Evolutionary conservation across 1,284 basidiomycete genomes (phyloP).

Genomic region (Ceratobasidium sp.): DNA sequence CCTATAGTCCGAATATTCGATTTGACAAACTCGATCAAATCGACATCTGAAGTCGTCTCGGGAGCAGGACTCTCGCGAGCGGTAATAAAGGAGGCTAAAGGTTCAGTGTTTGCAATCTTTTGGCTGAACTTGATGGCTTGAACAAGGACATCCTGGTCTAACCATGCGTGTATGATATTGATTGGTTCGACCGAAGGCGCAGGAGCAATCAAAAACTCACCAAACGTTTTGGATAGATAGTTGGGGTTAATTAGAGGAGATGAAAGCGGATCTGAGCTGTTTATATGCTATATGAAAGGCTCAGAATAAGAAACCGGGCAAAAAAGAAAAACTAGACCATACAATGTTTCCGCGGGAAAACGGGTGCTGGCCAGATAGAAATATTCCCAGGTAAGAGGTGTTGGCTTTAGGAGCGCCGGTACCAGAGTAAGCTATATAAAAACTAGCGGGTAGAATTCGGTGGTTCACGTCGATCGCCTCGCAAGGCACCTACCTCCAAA

Average conservation of each 20-base stretch:
- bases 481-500: conserved; percentile 1
- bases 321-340: neutral
- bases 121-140: conserved; percentile 49
- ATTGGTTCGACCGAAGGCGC: neutral
- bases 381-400: conserved; percentile 45
- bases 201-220: neutral
- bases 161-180: conserved; percentile 45
- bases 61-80: conserved; percentile 34
- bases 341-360: conserved; percentile 43
- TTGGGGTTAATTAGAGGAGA: conserved; percentile 7
- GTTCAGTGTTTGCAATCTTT: conserved; percentile 40
- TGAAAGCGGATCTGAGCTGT: conserved; percentile 8
- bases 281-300: conserved; percentile 4
- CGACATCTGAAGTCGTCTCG: conserved; percentile 22
- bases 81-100: conserved; percentile 29
- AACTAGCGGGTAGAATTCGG: conserved; percentile 49
- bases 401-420: conserved; percentile 43
- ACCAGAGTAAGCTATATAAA: conserved; percentile 38
- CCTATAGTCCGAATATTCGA: conserved; percentile 32
- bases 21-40: conserved; percentile 19
- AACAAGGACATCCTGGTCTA: conserved; percentile 48
- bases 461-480: neutral
- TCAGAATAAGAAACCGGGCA: neutral
- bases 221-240: conserved; percentile 16
- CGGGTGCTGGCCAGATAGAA: conserved; percentile 51